These are phyloP conservation scores for Venturia asperata DNA, from an alignment of 2,329 filamentous ascomycete species.

Conservation along the genomic window DNA sequence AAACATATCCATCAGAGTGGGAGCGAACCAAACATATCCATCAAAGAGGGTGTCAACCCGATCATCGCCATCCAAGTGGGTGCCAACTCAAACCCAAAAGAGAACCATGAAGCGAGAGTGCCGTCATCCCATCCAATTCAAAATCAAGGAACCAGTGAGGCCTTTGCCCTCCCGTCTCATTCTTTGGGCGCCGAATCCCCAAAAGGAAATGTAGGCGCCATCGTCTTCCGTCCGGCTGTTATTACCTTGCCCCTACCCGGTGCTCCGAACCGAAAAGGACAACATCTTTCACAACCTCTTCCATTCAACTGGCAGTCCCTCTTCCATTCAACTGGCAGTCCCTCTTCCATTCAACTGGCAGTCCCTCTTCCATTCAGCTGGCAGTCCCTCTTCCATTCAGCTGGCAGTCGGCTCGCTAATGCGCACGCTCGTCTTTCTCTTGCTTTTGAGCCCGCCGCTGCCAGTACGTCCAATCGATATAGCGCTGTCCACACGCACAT, in stretches of 20 bases:
- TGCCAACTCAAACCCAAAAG: not conserved
- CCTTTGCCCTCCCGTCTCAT: not conserved
- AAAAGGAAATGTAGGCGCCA: not conserved
- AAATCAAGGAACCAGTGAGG: not conserved
- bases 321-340: too few species aligned
- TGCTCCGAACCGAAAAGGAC: not conserved
- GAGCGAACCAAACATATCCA: too few species aligned
- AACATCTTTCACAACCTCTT: too few species aligned
- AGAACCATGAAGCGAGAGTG: not conserved
- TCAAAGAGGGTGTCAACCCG: too few species aligned
- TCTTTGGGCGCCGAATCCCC: not conserved
- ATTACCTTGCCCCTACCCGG: not conserved
- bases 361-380: not conserved
- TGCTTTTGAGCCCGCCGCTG: not conserved
- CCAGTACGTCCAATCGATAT: not conserved
- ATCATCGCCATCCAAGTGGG: not conserved
- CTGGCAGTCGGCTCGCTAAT: constrained; percentile 14
- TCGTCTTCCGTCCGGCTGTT: not conserved
- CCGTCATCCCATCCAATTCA: not conserved
- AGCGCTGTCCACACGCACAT: not conserved
- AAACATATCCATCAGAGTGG: too few species aligned
- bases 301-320: too few species aligned
- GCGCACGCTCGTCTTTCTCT: constrained; percentile 16
- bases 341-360: too few species aligned
- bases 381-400: not conserved